Evolutionary conservation across 2,329 filamentous ascomycete species (phyloP).

Genomic region (Knufia fluminis): DNA sequence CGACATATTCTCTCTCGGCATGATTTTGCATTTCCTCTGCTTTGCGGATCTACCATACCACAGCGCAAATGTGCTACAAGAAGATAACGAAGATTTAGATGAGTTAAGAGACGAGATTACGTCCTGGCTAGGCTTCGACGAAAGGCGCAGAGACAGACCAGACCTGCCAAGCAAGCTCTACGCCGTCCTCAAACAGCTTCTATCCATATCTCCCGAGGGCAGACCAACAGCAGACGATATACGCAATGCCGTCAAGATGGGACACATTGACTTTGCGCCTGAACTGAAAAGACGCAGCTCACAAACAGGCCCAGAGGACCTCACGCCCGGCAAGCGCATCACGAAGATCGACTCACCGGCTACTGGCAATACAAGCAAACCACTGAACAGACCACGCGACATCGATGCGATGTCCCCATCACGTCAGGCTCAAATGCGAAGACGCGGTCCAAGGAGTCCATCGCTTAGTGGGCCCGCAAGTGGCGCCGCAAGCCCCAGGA

Average conservation of each 20-base stretch:
- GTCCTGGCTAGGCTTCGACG: slow-evolving; percentile 77
- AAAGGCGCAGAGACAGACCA: slow-evolving; percentile 61
- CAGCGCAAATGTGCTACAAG: slow-evolving; percentile 73
- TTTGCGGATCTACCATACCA: slow-evolving; percentile 81
- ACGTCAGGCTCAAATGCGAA: slow-evolving; percentile 3
- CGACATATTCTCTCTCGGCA: slow-evolving; percentile 94
- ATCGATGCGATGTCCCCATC: slow-evolving; percentile 5
- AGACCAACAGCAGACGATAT: slow-evolving; percentile 83
- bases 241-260: slow-evolving; percentile 63
- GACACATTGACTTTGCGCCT: slow-evolving; percentile 28
- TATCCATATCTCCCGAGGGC: slow-evolving; percentile 66
- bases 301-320: slow-evolving; percentile 13
- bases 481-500: not conserved
- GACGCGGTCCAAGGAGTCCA: slow-evolving; percentile 4
- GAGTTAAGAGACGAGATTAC: slow-evolving; percentile 75
- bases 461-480: not conserved
- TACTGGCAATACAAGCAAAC: not conserved
- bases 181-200: slow-evolving; percentile 66
- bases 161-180: slow-evolving; percentile 85
- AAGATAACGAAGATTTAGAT: slow-evolving; percentile 88
- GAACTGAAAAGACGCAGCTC: slow-evolving; percentile 9
- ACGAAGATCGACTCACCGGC: slow-evolving; percentile 19
- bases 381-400: not conserved
- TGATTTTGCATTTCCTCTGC: slow-evolving; percentile 98
- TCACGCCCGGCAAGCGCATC: slow-evolving; percentile 18